Evolutionary conservation across 2,329 filamentous ascomycete species (phyloP).

Genomic region (Laburnicola sp.): DNA sequence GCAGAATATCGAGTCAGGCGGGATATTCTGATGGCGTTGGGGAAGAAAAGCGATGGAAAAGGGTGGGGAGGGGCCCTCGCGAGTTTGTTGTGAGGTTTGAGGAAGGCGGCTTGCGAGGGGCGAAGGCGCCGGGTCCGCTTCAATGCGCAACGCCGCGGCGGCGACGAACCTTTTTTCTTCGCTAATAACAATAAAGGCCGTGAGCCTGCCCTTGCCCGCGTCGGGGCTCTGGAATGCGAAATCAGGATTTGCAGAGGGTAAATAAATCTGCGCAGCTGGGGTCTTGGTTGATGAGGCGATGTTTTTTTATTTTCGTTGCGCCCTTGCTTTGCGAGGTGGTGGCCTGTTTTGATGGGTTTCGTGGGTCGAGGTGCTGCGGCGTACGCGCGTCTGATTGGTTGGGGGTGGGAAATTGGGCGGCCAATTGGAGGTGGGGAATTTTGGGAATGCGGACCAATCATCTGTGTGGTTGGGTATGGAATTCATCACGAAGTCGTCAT

Average conservation of each 20-base stretch:
- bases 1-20: slow-evolving; percentile 6
- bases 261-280: too few species aligned
- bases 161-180: background rate
- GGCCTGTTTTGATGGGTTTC: too few species aligned
- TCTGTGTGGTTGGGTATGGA: too few species aligned
- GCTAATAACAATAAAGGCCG: background rate
- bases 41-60: slow-evolving; percentile 11
- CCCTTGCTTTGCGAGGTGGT: too few species aligned
- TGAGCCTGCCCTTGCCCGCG: background rate
- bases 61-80: slow-evolving; percentile 2
- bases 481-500: too few species aligned
- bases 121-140: background rate
- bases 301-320: too few species aligned
- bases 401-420: too few species aligned
- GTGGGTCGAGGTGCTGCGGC: too few species aligned
- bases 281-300: too few species aligned
- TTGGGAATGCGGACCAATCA: too few species aligned
- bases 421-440: too few species aligned
- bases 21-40: slow-evolving; percentile 14
- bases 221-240: background rate
- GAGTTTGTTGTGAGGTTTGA: slow-evolving; percentile 14
- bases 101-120: slow-evolving; percentile 7
- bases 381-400: too few species aligned
- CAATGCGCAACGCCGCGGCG: slow-evolving; percentile 4
- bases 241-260: background rate